phyloP scores from a whole-genome alignment of 2,329 filamentous ascomycete species.

The Biscogniauxia marginata region DNA sequence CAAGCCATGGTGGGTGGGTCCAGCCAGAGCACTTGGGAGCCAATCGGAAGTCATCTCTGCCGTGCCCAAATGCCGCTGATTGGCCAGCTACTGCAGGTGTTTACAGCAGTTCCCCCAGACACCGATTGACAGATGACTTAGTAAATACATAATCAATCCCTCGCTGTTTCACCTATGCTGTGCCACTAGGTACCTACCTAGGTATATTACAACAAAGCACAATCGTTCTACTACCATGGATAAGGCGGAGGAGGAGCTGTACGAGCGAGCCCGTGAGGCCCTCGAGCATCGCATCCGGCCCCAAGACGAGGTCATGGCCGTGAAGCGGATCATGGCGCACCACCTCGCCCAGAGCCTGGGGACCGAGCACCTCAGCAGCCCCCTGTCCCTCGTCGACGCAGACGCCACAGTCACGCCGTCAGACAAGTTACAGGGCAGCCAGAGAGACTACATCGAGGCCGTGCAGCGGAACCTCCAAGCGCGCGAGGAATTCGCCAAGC shows the following conservation, averaged over 20 bases:
- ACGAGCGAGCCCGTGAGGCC: slow-evolving; percentile 38
- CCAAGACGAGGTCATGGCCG: slow-evolving; percentile 55
- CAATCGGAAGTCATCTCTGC: not conserved
- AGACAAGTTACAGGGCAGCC: slow-evolving; percentile 44
- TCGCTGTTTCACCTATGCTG: not conserved
- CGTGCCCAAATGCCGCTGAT: not conserved
- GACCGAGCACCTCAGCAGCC: slow-evolving; percentile 41
- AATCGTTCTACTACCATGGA: slow-evolving; percentile 24
- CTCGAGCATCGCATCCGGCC: slow-evolving; percentile 55
- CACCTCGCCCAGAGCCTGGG: slow-evolving; percentile 50
- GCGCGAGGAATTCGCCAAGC: slow-evolving; percentile 44
- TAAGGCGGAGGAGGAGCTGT: slow-evolving; percentile 35
- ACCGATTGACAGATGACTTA: not conserved
- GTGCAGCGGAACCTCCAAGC: slow-evolving; percentile 53
- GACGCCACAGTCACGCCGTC: slow-evolving; percentile 35
- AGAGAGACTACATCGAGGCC: slow-evolving; percentile 55
- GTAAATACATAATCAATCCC: not conserved
- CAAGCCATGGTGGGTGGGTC: slow-evolving; percentile 8
- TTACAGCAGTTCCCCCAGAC: not conserved
- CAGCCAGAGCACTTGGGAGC: not conserved
- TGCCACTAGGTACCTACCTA: not conserved
- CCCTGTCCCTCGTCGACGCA: slow-evolving; percentile 48
- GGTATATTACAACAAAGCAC: too few species aligned
- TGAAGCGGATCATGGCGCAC: slow-evolving; percentile 54
- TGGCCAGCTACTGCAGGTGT: not conserved